Evolutionary conservation across 306 rosid genomes (phyloP).

Genomic region (Ormosia semicastrata): DNA sequence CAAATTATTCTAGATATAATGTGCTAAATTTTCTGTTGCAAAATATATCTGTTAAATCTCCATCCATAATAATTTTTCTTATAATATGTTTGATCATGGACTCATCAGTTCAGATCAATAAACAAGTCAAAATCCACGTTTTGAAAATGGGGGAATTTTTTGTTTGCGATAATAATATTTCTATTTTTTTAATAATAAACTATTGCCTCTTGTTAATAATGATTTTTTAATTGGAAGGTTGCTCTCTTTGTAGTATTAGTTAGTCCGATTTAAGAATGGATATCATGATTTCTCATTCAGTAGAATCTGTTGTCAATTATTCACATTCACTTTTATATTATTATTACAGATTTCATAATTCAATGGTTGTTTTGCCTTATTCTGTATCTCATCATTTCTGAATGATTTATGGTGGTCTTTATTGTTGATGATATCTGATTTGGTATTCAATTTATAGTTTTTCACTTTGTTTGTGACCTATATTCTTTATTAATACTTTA

Average conservation of each 20-base stretch:
- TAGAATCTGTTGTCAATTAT: slow-evolving; percentile 6
- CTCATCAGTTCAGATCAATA: not conserved
- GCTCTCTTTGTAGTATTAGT: not conserved
- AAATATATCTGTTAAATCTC: not conserved
- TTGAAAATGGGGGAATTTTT: not conserved
- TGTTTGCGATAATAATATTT: not conserved
- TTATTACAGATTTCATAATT: not conserved
- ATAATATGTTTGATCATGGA: too few relatives aligned
- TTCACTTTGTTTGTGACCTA: not conserved
- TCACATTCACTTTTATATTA: not conserved
- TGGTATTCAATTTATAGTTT: not conserved
- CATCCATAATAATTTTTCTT: too few relatives aligned
- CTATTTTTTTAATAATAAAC: not conserved
- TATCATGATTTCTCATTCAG: not conserved
- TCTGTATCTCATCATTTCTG: not conserved
- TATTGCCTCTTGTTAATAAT: not conserved
- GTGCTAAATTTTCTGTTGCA: not conserved
- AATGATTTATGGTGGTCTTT: not conserved
- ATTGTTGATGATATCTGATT: not conserved
- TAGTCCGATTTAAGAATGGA: not conserved
- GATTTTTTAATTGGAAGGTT: not conserved
- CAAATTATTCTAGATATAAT: not conserved
- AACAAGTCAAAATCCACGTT: not conserved
- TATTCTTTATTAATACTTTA: not conserved
- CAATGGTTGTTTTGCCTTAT: not conserved